Evolutionary conservation across 2,329 filamentous ascomycete species (phyloP), one percentile per base, ranked within the genome.

Genomic region (Grosmannia huntii): DNA sequence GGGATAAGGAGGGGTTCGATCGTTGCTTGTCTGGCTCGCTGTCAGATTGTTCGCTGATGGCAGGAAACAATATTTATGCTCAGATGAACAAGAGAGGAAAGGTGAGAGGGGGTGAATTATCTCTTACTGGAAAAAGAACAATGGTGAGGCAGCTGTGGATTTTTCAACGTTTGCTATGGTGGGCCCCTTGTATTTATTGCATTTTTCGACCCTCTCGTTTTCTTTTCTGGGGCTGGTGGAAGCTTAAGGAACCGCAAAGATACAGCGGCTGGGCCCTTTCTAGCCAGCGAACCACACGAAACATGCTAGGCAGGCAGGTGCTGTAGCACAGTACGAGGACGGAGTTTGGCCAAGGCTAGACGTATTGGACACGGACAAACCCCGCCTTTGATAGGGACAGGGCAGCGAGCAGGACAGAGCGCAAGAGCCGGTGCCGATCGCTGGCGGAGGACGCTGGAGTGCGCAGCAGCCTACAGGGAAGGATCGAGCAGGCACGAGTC

Each of bases 161-260:
- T 55, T 59, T 60, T 14, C 59, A 46, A 52, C 52, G 57, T 57
- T 59, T 63, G 62, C 62, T 63, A 62, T 62, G 61, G 62, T 63
- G 62, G 62, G 53, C 59, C 61, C 59, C 23, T 31, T 53, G 23
- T 41, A 50, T 57, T 57, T 57, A 52, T 55, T 58, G 57, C 9
- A 44, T 33, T 57, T 57, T 58, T 57, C 56, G 57, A 41, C 50
- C 46, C 52, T 56, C 60, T 53, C 52, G 59, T 61, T 53, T 49
- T 38, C 27, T 50, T 49, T n/a, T 36, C 31, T 58, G 57, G 60
- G 55, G 57, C 52, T 56, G 55, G 57, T 62, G 59, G 64, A 66
- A 66, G 61, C 58, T 64, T 58, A 59, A 61, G 63, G 64, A 66
- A 66, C 54, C 64, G 53, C 52, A 63, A 64, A 64, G 64, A 66